Base-by-base conservation (phyloP, 768 basidiomycete genomes). In the Leccinum rimulosum region DNA sequence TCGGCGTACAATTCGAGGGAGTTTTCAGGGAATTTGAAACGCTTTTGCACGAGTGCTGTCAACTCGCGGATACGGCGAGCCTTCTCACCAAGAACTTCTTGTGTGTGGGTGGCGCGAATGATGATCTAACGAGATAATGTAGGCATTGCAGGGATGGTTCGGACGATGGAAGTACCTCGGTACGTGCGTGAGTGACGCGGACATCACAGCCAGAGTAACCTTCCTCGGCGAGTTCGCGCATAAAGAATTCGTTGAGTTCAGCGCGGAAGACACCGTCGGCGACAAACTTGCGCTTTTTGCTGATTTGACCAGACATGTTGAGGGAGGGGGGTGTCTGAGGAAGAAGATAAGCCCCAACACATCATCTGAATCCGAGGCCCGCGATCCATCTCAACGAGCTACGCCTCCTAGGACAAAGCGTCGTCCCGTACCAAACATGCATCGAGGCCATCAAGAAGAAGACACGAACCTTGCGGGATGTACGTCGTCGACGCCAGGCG, bases 171-270 rank as follows among this genome's bases (percentile, higher is more conserved):
- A 57, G 59, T 73, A 93, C 92, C 82, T 99, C 97, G 68, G 97
- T 99, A 72, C 96, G 91, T 63, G 96, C 95, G 76, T 98, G 96
- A 66, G 97, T 98, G 62, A 98, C 95, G 72, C 97, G 94, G 76
- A 99, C 97, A 79, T 99, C 97, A 77, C 97, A 99, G 56, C 97
- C 97, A 79, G 97, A 98, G 85, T 98, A 99, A 68, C 96, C 96
- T 79, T 99, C 97, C 79, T 95, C 95, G 56, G 97, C 92, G 70
- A 98, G 91, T 79, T 98, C 96, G 68, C 95, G 88, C 60, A 87
- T 93, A 78, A 98, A 97, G 85, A 99, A 98, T 79, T 99, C 97
- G 74, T 93, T 93, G 76, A 99, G 86, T 80, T 99, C 97, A 67
- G 97, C 97, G 75, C 93, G 94, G 85, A 95, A 96, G 58, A 98